Conservation (phyloP, 1,284 basidiomycete genomes). For the Naganishia sp. region DNA sequence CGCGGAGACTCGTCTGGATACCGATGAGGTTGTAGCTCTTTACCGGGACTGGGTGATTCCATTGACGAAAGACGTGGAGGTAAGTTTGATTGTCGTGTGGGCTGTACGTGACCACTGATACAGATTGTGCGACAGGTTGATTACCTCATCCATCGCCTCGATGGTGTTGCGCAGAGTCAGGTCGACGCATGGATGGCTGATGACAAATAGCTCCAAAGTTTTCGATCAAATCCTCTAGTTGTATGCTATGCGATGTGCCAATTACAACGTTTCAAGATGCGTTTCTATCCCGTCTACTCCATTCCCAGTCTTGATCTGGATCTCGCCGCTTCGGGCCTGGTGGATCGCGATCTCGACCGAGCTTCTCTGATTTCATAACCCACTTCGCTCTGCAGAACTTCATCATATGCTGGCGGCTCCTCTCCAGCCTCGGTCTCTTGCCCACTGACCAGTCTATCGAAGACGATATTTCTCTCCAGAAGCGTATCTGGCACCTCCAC, state of each 20-base stretch:
- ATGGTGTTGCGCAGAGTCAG: conserved; percentile 74
- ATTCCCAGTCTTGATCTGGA: conserved; percentile 19
- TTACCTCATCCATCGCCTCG: conserved; percentile 80
- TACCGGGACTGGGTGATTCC: conserved; percentile 96
- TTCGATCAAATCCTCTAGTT: neutral
- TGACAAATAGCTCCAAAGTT: neutral
- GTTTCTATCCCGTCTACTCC: conserved; percentile 20
- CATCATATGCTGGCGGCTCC: conserved; percentile 64
- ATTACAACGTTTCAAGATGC: conserved; percentile 11
- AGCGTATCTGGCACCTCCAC: conserved; percentile 46
- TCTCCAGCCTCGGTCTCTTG: conserved; percentile 66
- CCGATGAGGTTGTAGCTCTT: conserved; percentile 85
- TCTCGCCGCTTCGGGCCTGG: conserved; percentile 2
- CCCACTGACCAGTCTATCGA: conserved; percentile 62
- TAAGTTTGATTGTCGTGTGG: conserved; percentile 53
- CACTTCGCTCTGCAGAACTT: conserved; percentile 43
- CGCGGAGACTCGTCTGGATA: conserved; percentile 63
- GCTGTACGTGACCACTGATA: neutral
- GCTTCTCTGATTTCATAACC: conserved; percentile 6
- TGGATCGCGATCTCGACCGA: conserved; percentile 21
- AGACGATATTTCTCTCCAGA: conserved; percentile 53
- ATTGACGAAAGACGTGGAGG: conserved; percentile 97
- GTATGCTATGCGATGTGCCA: conserved; percentile 6
- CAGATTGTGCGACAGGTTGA: conserved; percentile 66
- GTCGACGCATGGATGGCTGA: conserved; percentile 64